Percentiles rank a stretch among this genome's conserved stretches.
Evolutionary conservation across 768 basidiomycete species (phyloP).

Genomic region (Scleroderma citrinum): DNA sequence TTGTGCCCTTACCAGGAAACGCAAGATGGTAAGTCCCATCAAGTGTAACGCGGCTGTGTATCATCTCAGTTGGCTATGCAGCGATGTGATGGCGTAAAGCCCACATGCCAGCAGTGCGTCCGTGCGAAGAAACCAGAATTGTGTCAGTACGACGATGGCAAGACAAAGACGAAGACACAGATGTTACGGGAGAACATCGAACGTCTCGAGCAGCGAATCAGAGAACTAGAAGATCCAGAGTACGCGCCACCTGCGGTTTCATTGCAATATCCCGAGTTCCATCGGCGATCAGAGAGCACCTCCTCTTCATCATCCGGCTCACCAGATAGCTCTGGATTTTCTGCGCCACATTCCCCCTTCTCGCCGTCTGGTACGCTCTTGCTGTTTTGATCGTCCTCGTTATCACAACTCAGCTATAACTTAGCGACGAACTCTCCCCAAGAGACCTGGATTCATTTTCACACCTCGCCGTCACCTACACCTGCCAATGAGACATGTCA

Average conservation of each 20-base stretch:
- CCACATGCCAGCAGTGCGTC: constrained; percentile 72
- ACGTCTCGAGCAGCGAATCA: constrained; percentile 64
- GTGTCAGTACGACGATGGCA: constrained; percentile 82
- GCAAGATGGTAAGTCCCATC: constrained; percentile 52
- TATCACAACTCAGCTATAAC: constrained; percentile 7
- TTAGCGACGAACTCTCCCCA: constrained; percentile 47
- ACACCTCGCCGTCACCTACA: constrained; percentile 48
- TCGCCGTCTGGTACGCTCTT: constrained; percentile 42
- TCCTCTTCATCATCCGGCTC: constrained; percentile 48
- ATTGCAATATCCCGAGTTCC: constrained; percentile 60
- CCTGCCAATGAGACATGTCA: constrained; percentile 48
- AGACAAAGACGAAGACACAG: constrained; percentile 78
- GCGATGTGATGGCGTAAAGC: constrained; percentile 76
- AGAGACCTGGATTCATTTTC: constrained; percentile 43
- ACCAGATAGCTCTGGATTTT: constrained; percentile 45
- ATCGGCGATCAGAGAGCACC: constrained; percentile 39
- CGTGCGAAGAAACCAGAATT: constrained; percentile 70
- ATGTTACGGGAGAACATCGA: constrained; percentile 71
- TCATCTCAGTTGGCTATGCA: constrained; percentile 24
- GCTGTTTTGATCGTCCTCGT: background rate
- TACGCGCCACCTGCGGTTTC: constrained; percentile 62
- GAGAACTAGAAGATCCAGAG: constrained; percentile 72
- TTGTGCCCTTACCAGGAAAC: constrained; percentile 53
- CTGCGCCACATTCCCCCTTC: constrained; percentile 55
- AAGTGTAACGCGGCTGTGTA: background rate